phyloP scores from a whole-genome alignment of 2,329 filamentous ascomycete species.

The Pyricularia grisea region DNA sequence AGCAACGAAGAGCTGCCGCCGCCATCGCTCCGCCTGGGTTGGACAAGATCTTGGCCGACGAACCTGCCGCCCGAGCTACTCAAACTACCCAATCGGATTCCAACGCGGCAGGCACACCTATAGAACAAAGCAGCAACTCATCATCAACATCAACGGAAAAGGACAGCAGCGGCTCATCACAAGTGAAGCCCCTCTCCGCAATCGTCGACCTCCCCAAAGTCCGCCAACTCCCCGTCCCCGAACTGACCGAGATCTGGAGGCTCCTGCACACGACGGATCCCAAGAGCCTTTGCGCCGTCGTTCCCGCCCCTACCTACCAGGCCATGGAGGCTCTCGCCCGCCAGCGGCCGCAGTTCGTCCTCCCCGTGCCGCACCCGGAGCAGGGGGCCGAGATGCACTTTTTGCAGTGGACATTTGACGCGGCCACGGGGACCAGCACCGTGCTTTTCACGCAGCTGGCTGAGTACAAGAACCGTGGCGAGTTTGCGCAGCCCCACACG shows the following conservation, averaged over 20 bases:
- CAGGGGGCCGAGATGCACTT: slow-evolving; percentile 88
- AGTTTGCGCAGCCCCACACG: slow-evolving; percentile 86
- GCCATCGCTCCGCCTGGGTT: slow-evolving; percentile 26
- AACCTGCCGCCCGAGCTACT: background rate
- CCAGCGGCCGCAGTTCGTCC: slow-evolving; percentile 76
- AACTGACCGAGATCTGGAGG: slow-evolving; percentile 85
- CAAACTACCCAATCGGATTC: background rate
- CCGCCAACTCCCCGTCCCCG: slow-evolving; percentile 61
- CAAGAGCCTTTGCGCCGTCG: slow-evolving; percentile 72
- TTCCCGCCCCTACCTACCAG: slow-evolving; percentile 65
- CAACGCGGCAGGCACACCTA: background rate
- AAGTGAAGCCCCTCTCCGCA: slow-evolving; percentile 36
- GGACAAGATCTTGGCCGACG: background rate
- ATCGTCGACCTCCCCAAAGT: slow-evolving; percentile 74
- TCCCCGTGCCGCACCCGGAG: slow-evolving; percentile 65
- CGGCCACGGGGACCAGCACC: slow-evolving; percentile 51
- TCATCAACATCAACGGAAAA: slow-evolving; percentile 17
- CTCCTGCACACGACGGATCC: slow-evolving; percentile 66
- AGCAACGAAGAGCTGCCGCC: slow-evolving; percentile 59
- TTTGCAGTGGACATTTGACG: slow-evolving; percentile 89
- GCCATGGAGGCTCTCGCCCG: slow-evolving; percentile 64
- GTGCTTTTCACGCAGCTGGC: slow-evolving; percentile 91
- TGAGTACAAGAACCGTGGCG: slow-evolving; percentile 83
- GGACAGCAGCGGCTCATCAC: background rate
- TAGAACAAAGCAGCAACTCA: background rate